Base-by-base conservation (phyloP, 1,284 basidiomycete species). In the Uromyces viciae-fabae region DNA sequence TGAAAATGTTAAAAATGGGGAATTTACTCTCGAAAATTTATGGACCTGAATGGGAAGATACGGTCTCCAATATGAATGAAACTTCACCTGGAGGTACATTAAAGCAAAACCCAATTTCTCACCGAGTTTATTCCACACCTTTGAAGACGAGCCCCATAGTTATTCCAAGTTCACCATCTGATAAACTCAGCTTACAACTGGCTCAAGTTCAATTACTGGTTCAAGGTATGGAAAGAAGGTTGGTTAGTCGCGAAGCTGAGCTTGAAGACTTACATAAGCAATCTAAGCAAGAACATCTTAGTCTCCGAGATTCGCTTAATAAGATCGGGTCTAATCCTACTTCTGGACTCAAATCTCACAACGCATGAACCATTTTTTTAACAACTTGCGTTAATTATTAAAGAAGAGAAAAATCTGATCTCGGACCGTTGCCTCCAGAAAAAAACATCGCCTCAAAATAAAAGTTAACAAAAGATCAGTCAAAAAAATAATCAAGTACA, bases 41-140 rank as follows among this genome's bases (percentile, higher is more conserved):
- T 74, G 78, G 78, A 43, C 58, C 78, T n/a, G 78, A 81, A 40
- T 81, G 78, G 78, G 78, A 81, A 40, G 78, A 81, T 0, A 74
- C 78, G 28, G 66, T 74, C 22, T 33, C 31, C 9, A 71, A 31
- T 38, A 36, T 80, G 31, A 69, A 80, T 40, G 75, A 78, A 1
- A 22, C 28, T 42, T 69, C 75, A 28, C 43, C 75, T 2, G 66
- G 38, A 17, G 62, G 60, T 1, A 42, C 62, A 25, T 25, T 56
- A n/a, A 22, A 54, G n/a, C 64, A 58, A 56, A 38, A 56, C 46
- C 31, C 68, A 11, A 22, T 72, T 17, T 49, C 69, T 14, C 3
- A 4, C 5, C 69, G 69, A 46, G 25, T 28, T 7, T 28, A 54
- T 17, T 36, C 31, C 25, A 36, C 69, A 33, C 49, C 69, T n/a